Evolutionary conservation across 306 rosid genomes (phyloP).

Genomic region (Nissolia schottii): DNA sequence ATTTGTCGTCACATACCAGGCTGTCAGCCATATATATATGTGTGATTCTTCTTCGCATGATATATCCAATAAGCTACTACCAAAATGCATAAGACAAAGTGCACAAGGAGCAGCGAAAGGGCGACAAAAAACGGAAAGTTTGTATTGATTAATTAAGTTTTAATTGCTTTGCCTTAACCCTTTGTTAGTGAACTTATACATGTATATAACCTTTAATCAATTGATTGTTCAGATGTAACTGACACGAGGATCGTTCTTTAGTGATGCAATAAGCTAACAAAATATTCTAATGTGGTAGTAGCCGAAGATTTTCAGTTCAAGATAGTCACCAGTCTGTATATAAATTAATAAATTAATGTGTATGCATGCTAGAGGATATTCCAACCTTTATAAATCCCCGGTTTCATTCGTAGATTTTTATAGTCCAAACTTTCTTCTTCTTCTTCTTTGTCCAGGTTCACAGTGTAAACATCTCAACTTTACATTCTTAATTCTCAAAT

Average conservation of each 20-base stretch:
- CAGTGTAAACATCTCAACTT: not conserved
- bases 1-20: not conserved
- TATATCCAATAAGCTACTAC: not conserved
- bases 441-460: not conserved
- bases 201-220: not conserved
- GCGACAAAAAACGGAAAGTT: not conserved
- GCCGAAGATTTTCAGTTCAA: not conserved
- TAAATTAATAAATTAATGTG: too few relatives aligned
- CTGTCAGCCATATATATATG: constrained; percentile 30
- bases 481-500: not conserved
- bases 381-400: not conserved
- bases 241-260: not conserved
- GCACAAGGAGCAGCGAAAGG: not conserved
- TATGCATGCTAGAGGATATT: not conserved
- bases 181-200: not conserved
- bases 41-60: constrained; percentile 3
- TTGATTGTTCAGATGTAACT: not conserved
- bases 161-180: constrained; percentile 17
- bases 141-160: not conserved
- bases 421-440: not conserved
- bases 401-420: not conserved
- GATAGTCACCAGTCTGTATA: not conserved
- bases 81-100: not conserved
- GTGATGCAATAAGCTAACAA: not conserved
- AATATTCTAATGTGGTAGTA: not conserved